phyloP scores from a whole-genome alignment of 805 yeast genomes.

The Candida ponderosae region DNA sequence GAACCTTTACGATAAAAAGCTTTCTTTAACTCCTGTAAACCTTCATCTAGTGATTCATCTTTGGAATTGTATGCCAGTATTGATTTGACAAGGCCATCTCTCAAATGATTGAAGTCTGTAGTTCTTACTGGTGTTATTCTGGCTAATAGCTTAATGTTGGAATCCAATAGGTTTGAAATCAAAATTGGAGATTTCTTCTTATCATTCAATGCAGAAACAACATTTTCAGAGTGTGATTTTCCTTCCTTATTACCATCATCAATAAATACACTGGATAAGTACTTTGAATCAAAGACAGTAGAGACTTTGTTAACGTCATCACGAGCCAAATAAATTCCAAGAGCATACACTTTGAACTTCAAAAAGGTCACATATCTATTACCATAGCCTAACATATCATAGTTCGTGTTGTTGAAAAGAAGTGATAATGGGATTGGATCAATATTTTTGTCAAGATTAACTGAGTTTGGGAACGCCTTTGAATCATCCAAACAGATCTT shows the following conservation, averaged over 20 bases:
- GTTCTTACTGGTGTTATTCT: conserved; percentile 82
- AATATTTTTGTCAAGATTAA: conserved; percentile 43
- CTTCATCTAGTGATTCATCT: conserved; percentile 41
- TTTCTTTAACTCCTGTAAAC: conserved; percentile 58
- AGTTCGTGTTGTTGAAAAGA: conserved; percentile 27
- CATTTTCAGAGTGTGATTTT: conserved; percentile 31
- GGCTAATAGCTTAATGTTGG: conserved; percentile 56
- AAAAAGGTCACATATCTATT: conserved; percentile 78
- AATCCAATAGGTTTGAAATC: conserved; percentile 47
- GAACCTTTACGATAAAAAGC: conserved; percentile 61
- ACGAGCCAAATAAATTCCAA: conserved; percentile 71
- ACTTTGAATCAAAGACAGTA: conserved; percentile 35
- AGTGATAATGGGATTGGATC: conserved; percentile 27
- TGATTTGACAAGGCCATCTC: conserved; percentile 84
- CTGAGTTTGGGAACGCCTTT: conserved; percentile 19
- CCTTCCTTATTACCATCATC: conserved; percentile 19
- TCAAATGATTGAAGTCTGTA: conserved; percentile 83
- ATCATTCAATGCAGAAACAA: conserved; percentile 39
- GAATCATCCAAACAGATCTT: neutral
- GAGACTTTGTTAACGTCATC: conserved; percentile 41
- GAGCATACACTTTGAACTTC: conserved; percentile 75
- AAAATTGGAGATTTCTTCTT: conserved; percentile 43
- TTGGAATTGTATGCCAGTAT: conserved; percentile 55
- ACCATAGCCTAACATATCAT: conserved; percentile 69
- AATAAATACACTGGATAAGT: conserved; percentile 26